phyloP scores from a whole-genome alignment of 2,329 filamentous ascomycete genomes.

The Monosporascus sp. region DNA sequence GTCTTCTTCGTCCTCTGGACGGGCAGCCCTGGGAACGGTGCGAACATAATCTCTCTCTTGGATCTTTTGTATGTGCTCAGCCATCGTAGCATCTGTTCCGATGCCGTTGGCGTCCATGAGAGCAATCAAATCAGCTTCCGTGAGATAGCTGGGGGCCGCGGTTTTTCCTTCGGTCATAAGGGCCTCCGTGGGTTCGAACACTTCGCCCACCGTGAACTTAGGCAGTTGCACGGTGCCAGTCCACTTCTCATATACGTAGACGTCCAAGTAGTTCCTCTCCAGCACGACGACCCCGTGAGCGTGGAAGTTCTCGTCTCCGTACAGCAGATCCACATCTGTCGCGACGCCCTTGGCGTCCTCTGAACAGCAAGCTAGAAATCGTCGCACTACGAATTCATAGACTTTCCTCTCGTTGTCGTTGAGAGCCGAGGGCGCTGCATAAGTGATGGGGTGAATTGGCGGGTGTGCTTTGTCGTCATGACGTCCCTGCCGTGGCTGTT shows the following conservation, averaged over 20 bases:
- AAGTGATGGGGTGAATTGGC: conserved; percentile 93
- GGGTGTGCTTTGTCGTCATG: conserved; percentile 97
- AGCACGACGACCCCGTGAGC: conserved; percentile 80
- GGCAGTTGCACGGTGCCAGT: conserved; percentile 80
- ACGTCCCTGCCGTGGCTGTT: conserved; percentile 72
- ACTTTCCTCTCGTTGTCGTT: conserved; percentile 66
- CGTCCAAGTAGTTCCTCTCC: conserved; percentile 87
- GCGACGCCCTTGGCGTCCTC: conserved; percentile 85
- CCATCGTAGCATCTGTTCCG: conserved; percentile 98
- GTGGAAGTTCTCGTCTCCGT: conserved; percentile 76
- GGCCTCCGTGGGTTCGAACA: conserved; percentile 82
- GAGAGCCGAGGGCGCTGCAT: conserved; percentile 60
- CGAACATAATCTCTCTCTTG: conserved; percentile 83
- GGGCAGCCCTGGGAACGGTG: conserved; percentile 44
- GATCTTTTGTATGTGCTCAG: conserved; percentile 95
- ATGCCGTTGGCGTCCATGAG: conserved; percentile 99
- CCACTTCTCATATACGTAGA: conserved; percentile 97
- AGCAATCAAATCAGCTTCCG: conserved; percentile 89
- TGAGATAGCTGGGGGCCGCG: conserved; percentile 75
- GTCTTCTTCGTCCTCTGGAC: conserved; percentile 30
- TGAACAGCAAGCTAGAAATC: conserved; percentile 93
- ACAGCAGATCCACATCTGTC: conserved; percentile 78
- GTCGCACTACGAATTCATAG: conserved; percentile 87
- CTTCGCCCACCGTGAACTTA: conserved; percentile 70
- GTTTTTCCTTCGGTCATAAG: conserved; percentile 91